A percentile compares a stretch with the other conserved stretches of the same genome.
These are phyloP conservation scores for Cytospora piceae DNA, from an alignment of 2,329 filamentous ascomycete genomes.

Conservation along the genomic window DNA sequence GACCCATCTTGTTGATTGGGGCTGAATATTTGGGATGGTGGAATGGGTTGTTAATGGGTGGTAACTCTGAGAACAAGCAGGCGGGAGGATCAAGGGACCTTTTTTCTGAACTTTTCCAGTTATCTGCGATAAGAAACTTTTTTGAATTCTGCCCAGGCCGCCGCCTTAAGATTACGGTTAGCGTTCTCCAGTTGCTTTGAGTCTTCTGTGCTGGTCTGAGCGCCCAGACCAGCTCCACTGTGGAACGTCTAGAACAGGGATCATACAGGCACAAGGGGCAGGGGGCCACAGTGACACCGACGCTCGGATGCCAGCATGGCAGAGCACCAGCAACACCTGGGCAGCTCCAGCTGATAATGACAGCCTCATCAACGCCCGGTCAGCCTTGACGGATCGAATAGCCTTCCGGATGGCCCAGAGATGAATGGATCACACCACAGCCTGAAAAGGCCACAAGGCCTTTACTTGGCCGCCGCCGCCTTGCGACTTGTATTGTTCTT, in stretches of 20 bases:
- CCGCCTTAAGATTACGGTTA: conserved; percentile 15
- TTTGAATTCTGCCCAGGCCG: conserved; percentile 28
- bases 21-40: conserved; percentile 19
- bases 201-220: conserved; percentile 2
- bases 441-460: conserved; percentile 56
- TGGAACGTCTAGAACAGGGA: neutral
- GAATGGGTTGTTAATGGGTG: conserved; percentile 11
- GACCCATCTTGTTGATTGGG: conserved; percentile 57
- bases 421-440: conserved; percentile 45
- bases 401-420: conserved; percentile 34
- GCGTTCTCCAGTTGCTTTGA: neutral
- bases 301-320: conserved; percentile 24
- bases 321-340: conserved; percentile 3
- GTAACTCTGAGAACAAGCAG: conserved; percentile 29
- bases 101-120: conserved; percentile 37
- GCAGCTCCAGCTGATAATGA: neutral
- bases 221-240: neutral
- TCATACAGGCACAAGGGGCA: conserved; percentile 10
- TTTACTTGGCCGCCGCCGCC: conserved; percentile 77
- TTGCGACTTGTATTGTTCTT: conserved; percentile 80
- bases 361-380: conserved; percentile 10
- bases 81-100: conserved; percentile 31
- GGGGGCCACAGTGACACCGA: neutral
- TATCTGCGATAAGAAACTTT: conserved; percentile 32
- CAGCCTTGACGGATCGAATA: conserved; percentile 15